Base-by-base conservation (phyloP, 352 stramenopile species). In the Globisporangium sylvaticum region DNA sequence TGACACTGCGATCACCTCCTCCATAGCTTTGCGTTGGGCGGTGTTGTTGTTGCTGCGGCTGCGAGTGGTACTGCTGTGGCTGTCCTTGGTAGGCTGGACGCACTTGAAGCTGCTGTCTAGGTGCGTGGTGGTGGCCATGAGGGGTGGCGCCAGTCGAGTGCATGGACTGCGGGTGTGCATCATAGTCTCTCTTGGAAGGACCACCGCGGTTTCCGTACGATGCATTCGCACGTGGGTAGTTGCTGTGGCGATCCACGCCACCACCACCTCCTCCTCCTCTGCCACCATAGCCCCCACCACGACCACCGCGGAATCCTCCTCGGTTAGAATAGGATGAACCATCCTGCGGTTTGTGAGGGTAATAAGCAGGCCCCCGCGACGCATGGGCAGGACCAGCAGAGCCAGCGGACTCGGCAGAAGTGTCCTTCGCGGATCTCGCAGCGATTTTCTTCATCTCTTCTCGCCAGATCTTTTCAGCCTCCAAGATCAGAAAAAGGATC, bases 401-500 rank as follows among this genome's bases (percentile, higher is more conserved):
- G 4, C 55, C 29, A n/a, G 27, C 14, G 6, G 50, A 20, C 46
- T 58, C 32, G 9, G 46, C 14, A 18, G 48, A 56, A 27, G 42
- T 27, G 50, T 63, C 57, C 31, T 62, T 68, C 22, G 62, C 12
- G 22, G 22, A 29, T 44, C 32, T 22, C 37, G 48, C 64, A 46
- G 39, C 37, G 8, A 42, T 44, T 44, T 80, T 75, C 39, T 31
- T 56, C 42, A 76, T 83, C 58, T 90, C 82, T 57, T 87, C 74
- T 31, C 79, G 77, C 71, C 80, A 90, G 27, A 90, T 58, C 44
- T 84, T 86, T 37, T 92, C 82, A 14, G 84, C 77, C 66, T 92
- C 83, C 48, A 91, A 54, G 32, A 93, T 88, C 53, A 93, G 73
- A 60, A 72, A 72, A 59, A 90, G 71, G 72, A 93, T 84, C 32